These are phyloP conservation scores for Colletotrichum lini DNA, from an alignment of 2,329 filamentous ascomycete species.

Conservation along the genomic window DNA sequence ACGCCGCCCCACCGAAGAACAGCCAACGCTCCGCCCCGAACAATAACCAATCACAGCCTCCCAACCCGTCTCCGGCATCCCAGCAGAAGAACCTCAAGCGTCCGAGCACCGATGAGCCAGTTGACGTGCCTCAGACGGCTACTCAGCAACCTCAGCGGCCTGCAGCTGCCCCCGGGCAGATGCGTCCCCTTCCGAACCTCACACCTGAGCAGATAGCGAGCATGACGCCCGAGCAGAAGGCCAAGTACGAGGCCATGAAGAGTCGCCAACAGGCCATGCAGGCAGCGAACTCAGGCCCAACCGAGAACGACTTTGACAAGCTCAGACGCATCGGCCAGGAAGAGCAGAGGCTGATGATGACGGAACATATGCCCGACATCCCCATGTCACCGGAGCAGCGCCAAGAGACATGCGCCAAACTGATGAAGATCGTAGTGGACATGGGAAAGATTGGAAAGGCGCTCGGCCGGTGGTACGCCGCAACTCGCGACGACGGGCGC, in stretches of 20 bases:
- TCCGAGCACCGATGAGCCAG: conserved; percentile 61
- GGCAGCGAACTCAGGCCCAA: conserved; percentile 21
- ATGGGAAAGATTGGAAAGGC: conserved; percentile 62
- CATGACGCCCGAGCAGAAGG: conserved; percentile 61
- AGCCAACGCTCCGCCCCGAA: conserved; percentile 50
- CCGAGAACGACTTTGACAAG: conserved; percentile 45
- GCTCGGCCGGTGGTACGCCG: conserved; percentile 63
- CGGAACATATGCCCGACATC: conserved; percentile 62
- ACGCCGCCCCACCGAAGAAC: conserved; percentile 43
- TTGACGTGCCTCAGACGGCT: conserved; percentile 44
- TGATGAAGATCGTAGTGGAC: conserved; percentile 57
- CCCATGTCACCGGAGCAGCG: conserved; percentile 62
- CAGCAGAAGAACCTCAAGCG: conserved; percentile 66
- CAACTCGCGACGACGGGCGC: conserved; percentile 64
- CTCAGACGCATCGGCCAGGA: conserved; percentile 57
- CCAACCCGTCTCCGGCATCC: conserved; percentile 56
- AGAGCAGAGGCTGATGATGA: conserved; percentile 55
- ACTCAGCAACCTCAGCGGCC: conserved; percentile 41
- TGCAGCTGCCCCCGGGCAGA: conserved; percentile 12
- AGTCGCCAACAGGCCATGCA: conserved; percentile 43
- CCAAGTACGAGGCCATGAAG: conserved; percentile 58
- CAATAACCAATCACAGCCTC: conserved; percentile 52
- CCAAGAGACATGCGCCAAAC: conserved; percentile 60
- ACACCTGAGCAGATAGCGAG: conserved; percentile 57
- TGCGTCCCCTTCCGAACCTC: conserved; percentile 45